Percentiles rank a stretch among this genome's conserved stretches.
These are phyloP conservation scores for Blastocystis sp. DNA, from an alignment of 352 stramenopile species.

Conservation along the genomic window DNA sequence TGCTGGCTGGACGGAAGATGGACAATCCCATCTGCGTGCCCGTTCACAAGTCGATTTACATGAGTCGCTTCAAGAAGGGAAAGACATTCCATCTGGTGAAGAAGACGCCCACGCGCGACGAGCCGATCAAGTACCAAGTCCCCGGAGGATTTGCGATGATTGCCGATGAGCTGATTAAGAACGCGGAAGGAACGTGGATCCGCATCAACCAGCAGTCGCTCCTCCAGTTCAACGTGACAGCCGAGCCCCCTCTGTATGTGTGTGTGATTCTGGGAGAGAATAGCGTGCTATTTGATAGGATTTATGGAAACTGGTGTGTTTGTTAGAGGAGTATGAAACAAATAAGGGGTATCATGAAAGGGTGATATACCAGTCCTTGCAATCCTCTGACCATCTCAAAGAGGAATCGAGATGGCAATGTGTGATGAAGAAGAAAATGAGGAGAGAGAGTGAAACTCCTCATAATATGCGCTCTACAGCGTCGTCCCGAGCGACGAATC, in stretches of 20 bases:
- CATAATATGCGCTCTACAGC: too few species aligned
- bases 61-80: slow-evolving; percentile 44
- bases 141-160: slow-evolving; percentile 49
- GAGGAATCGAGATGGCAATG: not conserved
- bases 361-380: not conserved
- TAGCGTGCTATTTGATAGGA: slow-evolving; percentile 43
- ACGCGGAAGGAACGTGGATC: slow-evolving; percentile 37
- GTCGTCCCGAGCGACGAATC: too few species aligned
- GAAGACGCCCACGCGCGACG: slow-evolving; percentile 15
- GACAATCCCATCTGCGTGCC: slow-evolving; percentile 50
- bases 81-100: slow-evolving; percentile 54
- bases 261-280: slow-evolving; percentile 26
- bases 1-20: slow-evolving; percentile 23
- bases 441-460: too few species aligned
- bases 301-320: slow-evolving; percentile 47
- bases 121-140: slow-evolving; percentile 17
- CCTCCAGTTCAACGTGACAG: slow-evolving; percentile 15
- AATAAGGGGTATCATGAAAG: not conserved
- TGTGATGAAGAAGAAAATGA: not conserved
- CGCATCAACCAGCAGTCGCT: slow-evolving; percentile 35
- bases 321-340: not conserved
- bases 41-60: slow-evolving; percentile 12
- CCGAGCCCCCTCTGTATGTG: slow-evolving; percentile 26
- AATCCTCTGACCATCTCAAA: not conserved
- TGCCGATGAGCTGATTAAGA: slow-evolving; percentile 8